phyloP scores from a whole-genome alignment of 2,329 filamentous ascomycete genomes.

The Diplodia intermedia region DNA sequence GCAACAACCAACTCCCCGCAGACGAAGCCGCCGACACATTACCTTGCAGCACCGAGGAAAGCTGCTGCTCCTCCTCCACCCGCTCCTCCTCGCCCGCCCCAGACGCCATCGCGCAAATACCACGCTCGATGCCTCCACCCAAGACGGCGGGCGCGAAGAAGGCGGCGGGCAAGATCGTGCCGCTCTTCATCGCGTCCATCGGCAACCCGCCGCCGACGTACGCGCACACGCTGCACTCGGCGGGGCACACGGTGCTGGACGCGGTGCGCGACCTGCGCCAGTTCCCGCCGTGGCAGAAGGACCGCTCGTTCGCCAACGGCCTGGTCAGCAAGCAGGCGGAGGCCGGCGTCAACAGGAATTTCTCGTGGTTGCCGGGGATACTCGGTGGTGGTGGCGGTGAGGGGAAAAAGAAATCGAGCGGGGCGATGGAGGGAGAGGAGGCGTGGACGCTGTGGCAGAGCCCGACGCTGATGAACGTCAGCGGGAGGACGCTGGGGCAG shows the following conservation, averaged over 20 bases:
- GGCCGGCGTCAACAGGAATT: slow-evolving; percentile 4
- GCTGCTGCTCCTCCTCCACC: neutral
- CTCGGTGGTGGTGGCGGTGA: neutral
- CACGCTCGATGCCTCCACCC: slow-evolving; percentile 7
- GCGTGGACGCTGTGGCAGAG: slow-evolving; percentile 74
- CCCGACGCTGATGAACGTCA: slow-evolving; percentile 82
- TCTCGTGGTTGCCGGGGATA: neutral
- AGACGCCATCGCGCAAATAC: neutral
- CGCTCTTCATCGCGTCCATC: slow-evolving; percentile 81
- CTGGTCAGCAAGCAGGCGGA: slow-evolving; percentile 37
- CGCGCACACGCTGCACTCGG: slow-evolving; percentile 81
- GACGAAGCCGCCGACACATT: neutral
- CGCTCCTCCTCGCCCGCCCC: neutral
- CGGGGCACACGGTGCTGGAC: slow-evolving; percentile 79
- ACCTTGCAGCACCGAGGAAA: neutral
- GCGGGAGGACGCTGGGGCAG: slow-evolving; percentile 64
- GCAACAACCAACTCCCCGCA: neutral
- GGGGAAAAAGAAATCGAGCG: neutral
- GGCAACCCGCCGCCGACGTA: slow-evolving; percentile 78
- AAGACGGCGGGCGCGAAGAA: neutral
- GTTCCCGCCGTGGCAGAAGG: slow-evolving; percentile 49
- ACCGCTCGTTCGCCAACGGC: slow-evolving; percentile 41
- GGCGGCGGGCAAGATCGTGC: slow-evolving; percentile 41
- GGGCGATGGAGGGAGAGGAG: slow-evolving; percentile 35
- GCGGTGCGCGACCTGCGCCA: slow-evolving; percentile 46